Evolutionary conservation across 73 alveolate genomes (phyloP).

Genomic region (Paramecium primaurelia): DNA sequence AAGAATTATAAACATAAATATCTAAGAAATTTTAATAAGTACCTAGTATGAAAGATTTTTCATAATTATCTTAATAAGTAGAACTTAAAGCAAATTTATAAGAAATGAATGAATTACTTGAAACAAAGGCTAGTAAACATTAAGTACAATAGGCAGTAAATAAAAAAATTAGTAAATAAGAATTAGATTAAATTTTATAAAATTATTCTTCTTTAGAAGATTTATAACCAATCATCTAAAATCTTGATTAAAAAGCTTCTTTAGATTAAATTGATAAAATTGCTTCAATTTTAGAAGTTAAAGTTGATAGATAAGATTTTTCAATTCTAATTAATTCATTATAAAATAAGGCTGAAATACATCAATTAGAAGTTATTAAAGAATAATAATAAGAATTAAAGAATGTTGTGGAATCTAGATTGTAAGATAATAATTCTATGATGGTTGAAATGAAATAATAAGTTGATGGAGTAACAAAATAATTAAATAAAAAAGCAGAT

Average conservation of each 20-base stretch:
- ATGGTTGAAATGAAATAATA: background rate
- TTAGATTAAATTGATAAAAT: slow-evolving; percentile 30
- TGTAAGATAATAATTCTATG: background rate
- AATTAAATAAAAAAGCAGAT: background rate
- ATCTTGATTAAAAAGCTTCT: slow-evolving; percentile 14
- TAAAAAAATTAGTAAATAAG: slow-evolving; percentile 34
- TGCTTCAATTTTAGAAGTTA: slow-evolving; percentile 22
- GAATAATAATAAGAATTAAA: slow-evolving; percentile 27
- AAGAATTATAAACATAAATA: background rate
- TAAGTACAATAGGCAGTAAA: slow-evolving; percentile 23
- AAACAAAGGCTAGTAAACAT: slow-evolving; percentile 44
- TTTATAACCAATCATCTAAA: slow-evolving; percentile 2
- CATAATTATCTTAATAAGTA: background rate
- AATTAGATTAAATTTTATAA: slow-evolving; percentile 5
- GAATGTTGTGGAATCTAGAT: background rate
- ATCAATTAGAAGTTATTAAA: background rate
- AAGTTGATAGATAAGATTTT: slow-evolving; percentile 39
- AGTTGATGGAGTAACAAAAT: background rate
- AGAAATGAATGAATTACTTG: slow-evolving; percentile 38
- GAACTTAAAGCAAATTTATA: slow-evolving; percentile 21
- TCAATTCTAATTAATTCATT: slow-evolving; percentile 23
- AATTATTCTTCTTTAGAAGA: slow-evolving; percentile 15
- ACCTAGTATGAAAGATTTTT: slow-evolving; percentile 26
- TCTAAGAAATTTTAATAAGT: background rate
- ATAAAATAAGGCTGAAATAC: background rate